A percentile compares a stretch with the other conserved stretches of the same genome.
Evolutionary conservation across 768 basidiomycete species (phyloP).

Genomic region (Pholiota microspora): DNA sequence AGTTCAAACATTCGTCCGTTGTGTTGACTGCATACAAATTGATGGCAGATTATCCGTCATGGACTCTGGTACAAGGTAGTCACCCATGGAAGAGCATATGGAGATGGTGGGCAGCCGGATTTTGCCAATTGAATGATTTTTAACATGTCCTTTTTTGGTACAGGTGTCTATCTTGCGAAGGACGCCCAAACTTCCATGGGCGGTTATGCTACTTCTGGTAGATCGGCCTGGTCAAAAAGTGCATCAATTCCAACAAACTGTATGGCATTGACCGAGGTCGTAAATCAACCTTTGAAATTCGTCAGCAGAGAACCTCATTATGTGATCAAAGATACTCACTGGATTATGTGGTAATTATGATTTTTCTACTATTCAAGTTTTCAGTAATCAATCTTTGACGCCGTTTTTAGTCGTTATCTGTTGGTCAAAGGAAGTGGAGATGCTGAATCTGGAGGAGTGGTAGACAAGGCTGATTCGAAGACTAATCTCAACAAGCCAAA

Average conservation of each 20-base stretch:
- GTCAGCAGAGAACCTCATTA: conserved; percentile 51
- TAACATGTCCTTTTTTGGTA: conserved; percentile 2
- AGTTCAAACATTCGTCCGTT: conserved; percentile 14
- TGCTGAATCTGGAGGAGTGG: background rate
- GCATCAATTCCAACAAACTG: conserved; percentile 44
- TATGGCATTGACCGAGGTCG: conserved; percentile 62
- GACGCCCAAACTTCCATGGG: conserved; percentile 50
- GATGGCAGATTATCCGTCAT: conserved; percentile 76
- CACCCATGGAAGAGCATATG: conserved; percentile 59
- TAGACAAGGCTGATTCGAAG: conserved; percentile 8
- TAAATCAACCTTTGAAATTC: conserved; percentile 57
- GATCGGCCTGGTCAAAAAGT: conserved; percentile 52
- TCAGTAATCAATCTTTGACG: background rate
- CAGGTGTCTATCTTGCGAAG: conserved; percentile 69
- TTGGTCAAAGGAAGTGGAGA: conserved; percentile 41
- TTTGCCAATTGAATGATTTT: too few relatives aligned
- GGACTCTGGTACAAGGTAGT: conserved; percentile 63
- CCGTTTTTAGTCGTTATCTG: conserved; percentile 51
- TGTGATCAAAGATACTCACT: conserved; percentile 62
- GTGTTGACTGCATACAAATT: background rate
- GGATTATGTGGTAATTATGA: conserved; percentile 62
- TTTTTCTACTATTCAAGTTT: background rate
- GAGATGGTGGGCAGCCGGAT: conserved; percentile 45
- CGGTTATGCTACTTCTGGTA: conserved; percentile 33
- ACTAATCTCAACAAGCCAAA: conserved; percentile 7